Conservation (phyloP, 2,329 filamentous ascomycete genomes). For the Aspergillus sp. region DNA sequence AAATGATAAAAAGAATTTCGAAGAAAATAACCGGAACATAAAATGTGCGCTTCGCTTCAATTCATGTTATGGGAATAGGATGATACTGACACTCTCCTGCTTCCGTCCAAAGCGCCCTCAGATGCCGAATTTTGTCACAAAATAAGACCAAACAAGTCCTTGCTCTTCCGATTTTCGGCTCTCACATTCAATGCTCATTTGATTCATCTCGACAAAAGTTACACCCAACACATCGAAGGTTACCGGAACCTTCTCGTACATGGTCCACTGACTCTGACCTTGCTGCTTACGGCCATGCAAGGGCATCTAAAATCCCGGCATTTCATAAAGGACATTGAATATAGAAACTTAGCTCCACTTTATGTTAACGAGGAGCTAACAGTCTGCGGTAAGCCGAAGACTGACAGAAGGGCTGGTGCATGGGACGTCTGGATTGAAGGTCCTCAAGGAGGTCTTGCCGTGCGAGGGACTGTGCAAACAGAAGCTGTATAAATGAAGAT, state of each 20-base stretch:
- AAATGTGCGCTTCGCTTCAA: slow-evolving; percentile 27
- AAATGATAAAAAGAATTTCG: slow-evolving; percentile 18
- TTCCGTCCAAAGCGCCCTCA: slow-evolving; percentile 36
- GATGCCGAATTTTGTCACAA: slow-evolving; percentile 51
- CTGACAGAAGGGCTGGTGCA: slow-evolving; percentile 33
- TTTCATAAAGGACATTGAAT: slow-evolving; percentile 56
- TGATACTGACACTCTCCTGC: slow-evolving; percentile 13
- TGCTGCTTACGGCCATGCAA: slow-evolving; percentile 65
- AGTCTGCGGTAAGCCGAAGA: slow-evolving; percentile 57
- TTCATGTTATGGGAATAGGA: slow-evolving; percentile 2
- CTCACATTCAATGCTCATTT: slow-evolving; percentile 87
- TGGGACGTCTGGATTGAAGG: slow-evolving; percentile 64
- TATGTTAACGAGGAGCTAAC: slow-evolving; percentile 66
- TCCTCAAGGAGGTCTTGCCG: slow-evolving; percentile 54
- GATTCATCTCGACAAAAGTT: slow-evolving; percentile 75
- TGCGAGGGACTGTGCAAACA: slow-evolving; percentile 48
- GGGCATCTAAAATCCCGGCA: slow-evolving; percentile 42
- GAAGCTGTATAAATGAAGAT: background rate
- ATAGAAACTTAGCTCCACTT: slow-evolving; percentile 74
- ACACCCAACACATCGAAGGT: slow-evolving; percentile 64
- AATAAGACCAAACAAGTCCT: slow-evolving; percentile 58
- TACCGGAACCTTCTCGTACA: slow-evolving; percentile 74
- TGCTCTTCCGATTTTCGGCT: slow-evolving; percentile 86
- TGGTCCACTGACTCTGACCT: slow-evolving; percentile 70
- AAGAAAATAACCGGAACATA: slow-evolving; percentile 20